These are phyloP conservation scores for Pterocarpus santalinus DNA, from an alignment of 306 rosid genomes.

Conservation along the genomic window DNA sequence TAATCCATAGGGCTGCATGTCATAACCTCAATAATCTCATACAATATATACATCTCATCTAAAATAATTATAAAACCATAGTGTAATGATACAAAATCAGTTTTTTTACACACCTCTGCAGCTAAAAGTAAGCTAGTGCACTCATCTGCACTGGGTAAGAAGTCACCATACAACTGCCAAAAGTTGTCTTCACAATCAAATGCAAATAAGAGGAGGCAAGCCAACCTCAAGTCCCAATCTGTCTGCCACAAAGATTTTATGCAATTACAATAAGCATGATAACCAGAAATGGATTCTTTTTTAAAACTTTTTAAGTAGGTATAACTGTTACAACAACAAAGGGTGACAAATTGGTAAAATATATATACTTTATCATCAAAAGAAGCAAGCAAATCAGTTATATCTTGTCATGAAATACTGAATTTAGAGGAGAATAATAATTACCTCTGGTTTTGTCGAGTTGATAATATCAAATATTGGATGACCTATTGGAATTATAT, in stretches of 20 bases:
- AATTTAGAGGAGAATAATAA: constrained; percentile 30
- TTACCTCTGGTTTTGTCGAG: constrained; percentile 94
- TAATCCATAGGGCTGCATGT: background rate
- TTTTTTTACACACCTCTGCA: constrained; percentile 66
- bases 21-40: constrained; percentile 26
- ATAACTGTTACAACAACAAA: constrained; percentile 5
- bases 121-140: constrained; percentile 93
- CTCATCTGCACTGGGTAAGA: constrained; percentile 88
- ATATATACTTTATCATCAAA: constrained; percentile 3
- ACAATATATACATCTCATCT: constrained; percentile 4
- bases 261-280: constrained; percentile 46
- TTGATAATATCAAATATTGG: constrained; percentile 95
- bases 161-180: constrained; percentile 94
- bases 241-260: constrained; percentile 76
- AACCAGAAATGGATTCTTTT: background rate
- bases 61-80: constrained; percentile 10
- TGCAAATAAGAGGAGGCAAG: constrained; percentile 87
- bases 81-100: background rate
- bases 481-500: constrained; percentile 90
- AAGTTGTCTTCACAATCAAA: constrained; percentile 87
- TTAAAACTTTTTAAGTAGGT: constrained; percentile 4
- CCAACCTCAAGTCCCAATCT: constrained; percentile 96
- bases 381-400: constrained; percentile 22
- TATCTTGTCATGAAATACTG: constrained; percentile 21
- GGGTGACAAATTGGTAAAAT: background rate